phyloP scores from a whole-genome alignment of 257 asterid species.

The Galeopsis tetrahit region DNA sequence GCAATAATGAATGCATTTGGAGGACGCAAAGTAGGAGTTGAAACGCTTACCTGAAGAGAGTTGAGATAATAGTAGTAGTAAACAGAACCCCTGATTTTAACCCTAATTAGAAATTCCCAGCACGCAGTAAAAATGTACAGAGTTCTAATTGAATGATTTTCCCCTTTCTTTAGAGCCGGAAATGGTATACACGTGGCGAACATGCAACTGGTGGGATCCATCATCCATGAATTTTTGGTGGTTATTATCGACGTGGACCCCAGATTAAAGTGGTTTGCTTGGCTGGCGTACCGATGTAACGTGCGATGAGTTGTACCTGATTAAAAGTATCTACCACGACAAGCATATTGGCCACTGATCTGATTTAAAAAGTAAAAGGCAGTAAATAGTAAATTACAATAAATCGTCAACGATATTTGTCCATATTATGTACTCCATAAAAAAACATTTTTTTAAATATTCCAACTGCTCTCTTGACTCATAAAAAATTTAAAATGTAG shows the following conservation, averaged over 20 bases:
- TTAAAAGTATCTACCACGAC: conserved; percentile 31
- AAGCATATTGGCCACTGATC: conserved; percentile 27
- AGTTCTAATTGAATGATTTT: no score
- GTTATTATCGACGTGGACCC: conserved; percentile 34
- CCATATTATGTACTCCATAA: no score
- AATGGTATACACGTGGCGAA: conserved; percentile 32
- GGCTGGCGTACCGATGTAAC: conserved; percentile 41
- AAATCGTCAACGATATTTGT: no score
- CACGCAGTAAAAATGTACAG: neutral
- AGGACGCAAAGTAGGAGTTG: neutral
- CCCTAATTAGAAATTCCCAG: conserved; percentile 19
- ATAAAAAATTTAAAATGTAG: no score
- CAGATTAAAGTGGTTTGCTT: conserved; percentile 5
- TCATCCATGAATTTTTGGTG: conserved; percentile 9
- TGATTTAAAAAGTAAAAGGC: neutral
- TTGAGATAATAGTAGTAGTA: neutral
- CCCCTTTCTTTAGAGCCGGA: no score
- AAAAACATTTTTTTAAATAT: no score
- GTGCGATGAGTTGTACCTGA: conserved; percentile 45
- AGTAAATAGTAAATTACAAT: neutral
- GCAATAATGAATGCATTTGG: neutral
- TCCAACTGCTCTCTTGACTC: no score
- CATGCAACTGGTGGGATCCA: conserved; percentile 40
- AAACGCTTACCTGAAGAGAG: conserved; percentile 38
- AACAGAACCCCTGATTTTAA: conserved; percentile 14